A percentile compares a stretch with the other conserved stretches of the same genome.
Conservation (phyloP, 805 yeast species). For the Pichia kluyveri region DNA sequence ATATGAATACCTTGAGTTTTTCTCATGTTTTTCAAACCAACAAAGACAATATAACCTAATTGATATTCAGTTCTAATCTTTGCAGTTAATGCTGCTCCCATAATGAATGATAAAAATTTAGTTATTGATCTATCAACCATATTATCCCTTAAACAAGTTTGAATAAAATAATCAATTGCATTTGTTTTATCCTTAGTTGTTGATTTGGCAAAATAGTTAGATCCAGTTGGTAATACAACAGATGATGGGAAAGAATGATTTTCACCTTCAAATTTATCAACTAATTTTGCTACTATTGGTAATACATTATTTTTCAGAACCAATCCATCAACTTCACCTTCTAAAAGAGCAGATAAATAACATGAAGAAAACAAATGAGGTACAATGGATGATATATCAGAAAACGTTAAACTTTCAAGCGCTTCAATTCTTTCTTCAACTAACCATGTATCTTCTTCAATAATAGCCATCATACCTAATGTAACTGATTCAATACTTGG, state of each 20-base stretch:
- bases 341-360: slow-evolving; percentile 35
- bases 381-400: slow-evolving; percentile 26
- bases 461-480: slow-evolving; percentile 38
- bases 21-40: slow-evolving; percentile 44
- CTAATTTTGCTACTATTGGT: slow-evolving; percentile 9
- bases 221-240: slow-evolving; percentile 27
- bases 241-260: slow-evolving; percentile 28
- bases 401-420: slow-evolving; percentile 38
- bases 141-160: slow-evolving; percentile 42
- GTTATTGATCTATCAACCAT: slow-evolving; percentile 30
- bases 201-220: slow-evolving; percentile 27
- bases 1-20: slow-evolving; percentile 51
- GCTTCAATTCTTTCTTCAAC: slow-evolving; percentile 48
- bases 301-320: slow-evolving; percentile 6
- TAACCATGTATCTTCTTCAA: slow-evolving; percentile 51
- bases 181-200: slow-evolving; percentile 42
- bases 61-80: slow-evolving; percentile 48
- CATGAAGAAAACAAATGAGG: slow-evolving; percentile 19
- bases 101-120: slow-evolving; percentile 35
- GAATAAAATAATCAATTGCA: slow-evolving; percentile 45
- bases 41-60: slow-evolving; percentile 53
- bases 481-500: slow-evolving; percentile 41
- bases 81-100: slow-evolving; percentile 34
- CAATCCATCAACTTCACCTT: slow-evolving; percentile 35
- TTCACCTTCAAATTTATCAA: slow-evolving; percentile 8